Percentiles rank a stretch among this genome's conserved stretches.
phyloP scores from a whole-genome alignment of 352 stramenopile genomes.

The Pythium periplocum region DNA sequence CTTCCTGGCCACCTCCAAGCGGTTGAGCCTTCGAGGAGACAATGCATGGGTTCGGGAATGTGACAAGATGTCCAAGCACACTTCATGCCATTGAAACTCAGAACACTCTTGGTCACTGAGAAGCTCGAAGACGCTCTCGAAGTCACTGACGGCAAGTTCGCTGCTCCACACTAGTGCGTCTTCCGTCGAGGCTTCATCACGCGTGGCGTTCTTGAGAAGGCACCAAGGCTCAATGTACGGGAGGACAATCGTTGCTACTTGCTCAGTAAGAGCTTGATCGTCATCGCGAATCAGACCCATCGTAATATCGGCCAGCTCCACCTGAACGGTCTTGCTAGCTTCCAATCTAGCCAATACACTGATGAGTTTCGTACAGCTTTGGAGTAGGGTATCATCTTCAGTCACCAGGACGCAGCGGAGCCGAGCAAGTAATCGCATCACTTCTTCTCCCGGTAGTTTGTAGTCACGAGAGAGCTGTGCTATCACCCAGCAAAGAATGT shows the following conservation, averaged over 20 bases:
- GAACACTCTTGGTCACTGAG: slow-evolving; percentile 6
- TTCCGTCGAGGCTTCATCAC: slow-evolving; percentile 2
- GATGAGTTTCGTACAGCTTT: too few relatives aligned
- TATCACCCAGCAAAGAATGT: too few relatives aligned
- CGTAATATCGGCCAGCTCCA: too few relatives aligned
- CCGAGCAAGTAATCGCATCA: too few relatives aligned
- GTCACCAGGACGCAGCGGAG: too few relatives aligned
- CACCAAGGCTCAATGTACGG: not conserved
- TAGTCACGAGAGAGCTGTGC: too few relatives aligned
- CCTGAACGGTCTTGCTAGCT: too few relatives aligned
- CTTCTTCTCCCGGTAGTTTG: too few relatives aligned
- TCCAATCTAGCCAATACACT: too few relatives aligned
- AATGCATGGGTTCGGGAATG: slow-evolving; percentile 4
- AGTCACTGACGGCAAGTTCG: slow-evolving; percentile 14
- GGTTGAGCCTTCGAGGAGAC: slow-evolving; percentile 2
- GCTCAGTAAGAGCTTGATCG: slow-evolving; percentile 2
- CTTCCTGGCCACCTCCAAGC: slow-evolving; percentile 5
- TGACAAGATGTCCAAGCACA: slow-evolving; percentile 6
- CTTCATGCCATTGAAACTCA: slow-evolving; percentile 12
- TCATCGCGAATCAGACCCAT: not conserved
- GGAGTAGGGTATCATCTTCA: too few relatives aligned
- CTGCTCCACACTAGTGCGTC: not conserved
- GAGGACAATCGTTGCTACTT: not conserved
- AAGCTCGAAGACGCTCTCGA: slow-evolving; percentile 17
- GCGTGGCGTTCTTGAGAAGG: slow-evolving; percentile 1